These are phyloP conservation scores for Castanopsis chinensis DNA, from an alignment of 306 rosid genomes.

Conservation along the genomic window DNA sequence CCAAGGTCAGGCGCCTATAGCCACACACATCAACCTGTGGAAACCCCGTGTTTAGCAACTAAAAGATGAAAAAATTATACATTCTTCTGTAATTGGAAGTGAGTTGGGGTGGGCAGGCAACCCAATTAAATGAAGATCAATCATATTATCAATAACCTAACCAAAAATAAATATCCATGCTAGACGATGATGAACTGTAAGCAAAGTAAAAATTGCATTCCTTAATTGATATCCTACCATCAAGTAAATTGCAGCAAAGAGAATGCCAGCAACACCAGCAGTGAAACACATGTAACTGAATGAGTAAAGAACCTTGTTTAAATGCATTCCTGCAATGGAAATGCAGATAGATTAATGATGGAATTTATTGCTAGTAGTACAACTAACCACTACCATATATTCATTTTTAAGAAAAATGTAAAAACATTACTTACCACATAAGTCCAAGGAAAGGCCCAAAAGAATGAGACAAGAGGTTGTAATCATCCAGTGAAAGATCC, in stretches of 20 bases:
- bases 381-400: not conserved
- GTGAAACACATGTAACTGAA: slow-evolving; percentile 86
- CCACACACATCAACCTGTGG: slow-evolving; percentile 86
- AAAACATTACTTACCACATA: slow-evolving; percentile 24
- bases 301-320: slow-evolving; percentile 87
- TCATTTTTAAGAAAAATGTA: not conserved
- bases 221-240: slow-evolving; percentile 48
- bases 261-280: slow-evolving; percentile 80
- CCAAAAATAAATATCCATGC: not conserved
- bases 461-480: slow-evolving; percentile 35
- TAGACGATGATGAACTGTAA: not conserved
- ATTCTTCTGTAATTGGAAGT: not conserved
- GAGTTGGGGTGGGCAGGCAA: no score
- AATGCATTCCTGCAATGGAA: slow-evolving; percentile 56
- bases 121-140: not conserved
- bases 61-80: not conserved
- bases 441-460: slow-evolving; percentile 40
- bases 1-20: slow-evolving; percentile 47
- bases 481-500: slow-evolving; percentile 46
- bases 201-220: slow-evolving; percentile 4
- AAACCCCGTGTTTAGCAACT: not conserved
- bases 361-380: not conserved
- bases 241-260: slow-evolving; percentile 72
- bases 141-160: not conserved
- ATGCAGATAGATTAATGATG: not conserved